Base-by-base conservation (phyloP, 2,329 filamentous ascomycete genomes). In the Cercospora berteroae region DNA sequence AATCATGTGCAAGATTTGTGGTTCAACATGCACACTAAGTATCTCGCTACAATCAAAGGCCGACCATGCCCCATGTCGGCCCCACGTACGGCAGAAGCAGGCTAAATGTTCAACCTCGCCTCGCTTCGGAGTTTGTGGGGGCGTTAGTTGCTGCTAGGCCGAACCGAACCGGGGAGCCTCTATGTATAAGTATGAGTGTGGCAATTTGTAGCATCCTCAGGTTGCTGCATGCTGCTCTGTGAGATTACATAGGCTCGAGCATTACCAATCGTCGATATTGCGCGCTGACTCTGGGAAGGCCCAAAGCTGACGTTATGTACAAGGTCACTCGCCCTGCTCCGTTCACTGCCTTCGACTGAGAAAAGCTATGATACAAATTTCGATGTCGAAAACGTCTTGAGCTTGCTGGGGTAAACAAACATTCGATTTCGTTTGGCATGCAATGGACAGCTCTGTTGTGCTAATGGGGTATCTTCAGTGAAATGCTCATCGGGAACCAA, bases 401-500 rank as follows among this genome's bases (percentile, higher is more conserved):
- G 13, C 48, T 55, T 16, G 23, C 48, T 55, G 48, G 36, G 2
- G 1, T 12, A 23, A 16, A 39, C 25, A 20, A 27, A 44, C 3
- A 31, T 31, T 25, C 36, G 18, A 29, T 42, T 9, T 36, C n/a
- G 31, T 48, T n/a, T 13, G 58, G 16, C 44, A 33, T 33, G 27
- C 27, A 64, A 50, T 58, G 5, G 25, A 16, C 62, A 58, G 25
- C 27, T 36, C 56, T 65, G 63, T 60, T 23, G 29, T 65, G 69
- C 66, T 69, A 64, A 66, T 62, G 63, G 69, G 69, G 69, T 71
- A 71, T 71, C 69, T 69, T 58, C 66, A 69, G n/a, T 33, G 13
- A 59, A 64, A 65, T 42, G 48, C 65, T 63, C 63, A 36, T 52
- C 48, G 25, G 25, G 36, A 60, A 57, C 25, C 44, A 44, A 44